These are phyloP conservation scores for Pseudisothecium myosuroides DNA, from an alignment of 225 moss, liverwort and hornwort species.

Conservation along the genomic window DNA sequence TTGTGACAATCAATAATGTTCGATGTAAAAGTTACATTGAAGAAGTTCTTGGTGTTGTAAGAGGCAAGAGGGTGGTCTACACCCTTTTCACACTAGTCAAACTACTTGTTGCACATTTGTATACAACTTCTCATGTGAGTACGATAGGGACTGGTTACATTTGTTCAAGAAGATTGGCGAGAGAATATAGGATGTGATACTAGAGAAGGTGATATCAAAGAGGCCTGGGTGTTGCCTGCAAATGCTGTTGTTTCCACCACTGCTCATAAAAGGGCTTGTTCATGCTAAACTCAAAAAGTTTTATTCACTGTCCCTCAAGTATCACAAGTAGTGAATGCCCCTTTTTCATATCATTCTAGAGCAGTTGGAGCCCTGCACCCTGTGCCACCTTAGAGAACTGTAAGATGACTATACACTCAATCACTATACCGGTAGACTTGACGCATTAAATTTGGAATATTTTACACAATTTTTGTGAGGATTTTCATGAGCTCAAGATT, in stretches of 20 bases:
- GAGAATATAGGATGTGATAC: not conserved
- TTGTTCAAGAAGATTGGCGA: not conserved
- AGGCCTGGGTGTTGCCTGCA: not conserved
- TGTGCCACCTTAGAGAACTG: not conserved
- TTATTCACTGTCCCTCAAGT: not conserved
- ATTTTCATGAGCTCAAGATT: not conserved
- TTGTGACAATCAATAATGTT: not conserved
- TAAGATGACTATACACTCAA: not conserved
- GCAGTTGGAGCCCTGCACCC: not conserved
- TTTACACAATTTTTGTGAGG: not conserved
- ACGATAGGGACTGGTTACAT: not conserved
- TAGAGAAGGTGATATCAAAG: not conserved
- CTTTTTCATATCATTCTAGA: not conserved
- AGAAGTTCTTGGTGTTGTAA: not conserved
- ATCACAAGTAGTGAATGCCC: not conserved
- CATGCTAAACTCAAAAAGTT: not conserved
- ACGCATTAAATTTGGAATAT: not conserved
- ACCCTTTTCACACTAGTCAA: not conserved
- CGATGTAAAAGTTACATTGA: not conserved
- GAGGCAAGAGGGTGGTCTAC: not conserved
- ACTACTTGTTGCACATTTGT: not conserved
- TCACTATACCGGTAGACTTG: not conserved
- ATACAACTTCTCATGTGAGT: not conserved
- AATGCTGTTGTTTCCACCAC: not conserved
- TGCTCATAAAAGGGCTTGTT: not conserved